Percentiles rank a stretch among this genome's conserved stretches.
These are phyloP conservation scores for Mucor ambiguus DNA, from an alignment of 371 early-diverging fungal species.

Conservation along the genomic window DNA sequence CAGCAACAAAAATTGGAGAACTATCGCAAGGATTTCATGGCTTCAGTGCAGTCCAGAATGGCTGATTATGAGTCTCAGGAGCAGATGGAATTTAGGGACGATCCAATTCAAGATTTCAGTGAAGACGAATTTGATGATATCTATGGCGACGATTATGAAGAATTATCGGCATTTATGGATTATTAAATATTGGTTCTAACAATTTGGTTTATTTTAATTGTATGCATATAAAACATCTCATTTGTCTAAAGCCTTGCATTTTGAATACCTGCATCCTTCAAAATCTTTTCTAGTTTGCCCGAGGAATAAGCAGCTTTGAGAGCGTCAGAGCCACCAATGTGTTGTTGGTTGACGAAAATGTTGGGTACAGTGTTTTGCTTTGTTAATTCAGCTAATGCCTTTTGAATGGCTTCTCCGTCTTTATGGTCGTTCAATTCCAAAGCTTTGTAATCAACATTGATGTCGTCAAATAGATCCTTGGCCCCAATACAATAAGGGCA, in stretches of 20 bases:
- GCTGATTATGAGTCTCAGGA: neutral
- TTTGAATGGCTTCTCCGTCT: conserved; percentile 82
- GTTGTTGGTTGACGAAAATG: conserved; percentile 79
- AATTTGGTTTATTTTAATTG: neutral
- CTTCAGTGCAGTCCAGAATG: neutral
- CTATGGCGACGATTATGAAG: conserved; percentile 37
- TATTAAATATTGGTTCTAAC: neutral
- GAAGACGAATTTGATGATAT: conserved; percentile 33
- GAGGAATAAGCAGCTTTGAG: conserved; percentile 55
- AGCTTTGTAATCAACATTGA: conserved; percentile 51
- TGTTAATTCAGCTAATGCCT: conserved; percentile 67
- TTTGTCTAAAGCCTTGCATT: conserved; percentile 10
- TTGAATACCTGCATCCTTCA: conserved; percentile 40
- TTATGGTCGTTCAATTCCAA: conserved; percentile 60
- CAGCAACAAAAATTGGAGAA: neutral
- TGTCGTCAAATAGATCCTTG: conserved; percentile 63
- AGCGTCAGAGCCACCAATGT: conserved; percentile 87
- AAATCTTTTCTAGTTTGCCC: conserved; percentile 60
- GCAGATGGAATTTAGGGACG: neutral
- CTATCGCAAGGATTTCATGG: neutral
- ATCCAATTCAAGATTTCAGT: conserved; percentile 19
- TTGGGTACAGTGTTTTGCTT: conserved; percentile 92
- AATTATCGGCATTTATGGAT: conserved; percentile 10
- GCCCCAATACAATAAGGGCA: conserved; percentile 86
- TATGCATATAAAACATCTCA: neutral